A percentile compares a stretch with the other conserved stretches of the same genome.
Conservation (phyloP, 2,329 filamentous ascomycete species). For the Cercospora sesami region DNA sequence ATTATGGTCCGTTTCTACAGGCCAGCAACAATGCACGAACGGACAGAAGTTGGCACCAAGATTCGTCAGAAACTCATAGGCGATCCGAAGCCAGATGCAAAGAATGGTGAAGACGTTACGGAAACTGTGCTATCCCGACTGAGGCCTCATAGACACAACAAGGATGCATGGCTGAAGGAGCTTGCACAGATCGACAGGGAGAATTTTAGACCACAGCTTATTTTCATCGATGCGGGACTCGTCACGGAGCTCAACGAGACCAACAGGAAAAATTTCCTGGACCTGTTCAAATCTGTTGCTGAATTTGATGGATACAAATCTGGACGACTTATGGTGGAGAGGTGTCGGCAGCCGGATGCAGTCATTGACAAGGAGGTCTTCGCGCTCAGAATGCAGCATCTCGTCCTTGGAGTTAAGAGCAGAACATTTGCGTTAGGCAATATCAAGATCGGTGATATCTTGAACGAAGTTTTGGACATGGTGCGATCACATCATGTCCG, state of each 20-base stretch:
- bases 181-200: constrained; percentile 77
- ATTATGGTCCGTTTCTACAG: constrained; percentile 99
- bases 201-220: constrained; percentile 87
- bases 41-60: constrained; percentile 20
- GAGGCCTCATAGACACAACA: constrained; percentile 69
- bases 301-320: constrained; percentile 97
- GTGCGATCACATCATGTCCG: constrained; percentile 89
- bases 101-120: constrained; percentile 71
- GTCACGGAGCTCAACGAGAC: constrained; percentile 87
- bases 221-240: constrained; percentile 95
- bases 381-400: constrained; percentile 93
- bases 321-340: constrained; percentile 91
- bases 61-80: constrained; percentile 23
- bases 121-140: constrained; percentile 81
- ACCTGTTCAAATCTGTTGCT: constrained; percentile 91
- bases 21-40: constrained; percentile 68
- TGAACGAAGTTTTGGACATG: constrained; percentile 88
- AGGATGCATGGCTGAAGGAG: constrained; percentile 67
- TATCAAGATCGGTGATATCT: constrained; percentile 92
- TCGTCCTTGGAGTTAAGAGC: constrained; percentile 87
- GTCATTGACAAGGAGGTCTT: constrained; percentile 90
- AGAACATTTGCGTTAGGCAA: constrained; percentile 88
- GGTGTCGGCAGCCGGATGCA: constrained; percentile 86
- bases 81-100: constrained; percentile 36
- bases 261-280: constrained; percentile 88